A percentile compares a stretch with the other conserved stretches of the same genome.
Conservation (phyloP, 2,329 filamentous ascomycete genomes). For the Dissoconium aciculare region DNA sequence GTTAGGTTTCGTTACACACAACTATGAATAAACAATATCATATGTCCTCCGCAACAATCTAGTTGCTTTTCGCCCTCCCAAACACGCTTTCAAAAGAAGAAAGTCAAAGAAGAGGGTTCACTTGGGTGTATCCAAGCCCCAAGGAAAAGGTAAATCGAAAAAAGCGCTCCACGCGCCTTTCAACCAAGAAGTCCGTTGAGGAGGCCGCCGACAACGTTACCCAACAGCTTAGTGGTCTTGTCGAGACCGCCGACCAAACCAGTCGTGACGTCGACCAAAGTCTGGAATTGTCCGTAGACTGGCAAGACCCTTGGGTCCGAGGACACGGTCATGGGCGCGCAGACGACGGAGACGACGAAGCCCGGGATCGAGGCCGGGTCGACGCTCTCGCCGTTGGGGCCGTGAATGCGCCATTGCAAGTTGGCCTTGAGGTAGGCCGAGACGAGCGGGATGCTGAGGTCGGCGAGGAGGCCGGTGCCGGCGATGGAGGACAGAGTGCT, state of each 20-base stretch:
- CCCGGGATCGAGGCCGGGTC: constrained; percentile 21
- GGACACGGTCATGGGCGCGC: constrained; percentile 24
- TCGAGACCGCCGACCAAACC: background rate
- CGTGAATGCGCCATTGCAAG: constrained; percentile 23
- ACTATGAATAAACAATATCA: too few relatives aligned
- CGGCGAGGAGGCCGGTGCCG: constrained; percentile 18
- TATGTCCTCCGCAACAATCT: too few relatives aligned
- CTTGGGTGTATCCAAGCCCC: too few relatives aligned
- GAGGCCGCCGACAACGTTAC: too few relatives aligned
- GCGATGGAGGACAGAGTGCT: constrained; percentile 25
- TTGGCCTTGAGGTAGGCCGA: constrained; percentile 20
- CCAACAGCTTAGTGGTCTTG: background rate
- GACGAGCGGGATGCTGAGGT: constrained; percentile 16
- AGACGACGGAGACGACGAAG: constrained; percentile 28
- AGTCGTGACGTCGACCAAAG: constrained; percentile 3
- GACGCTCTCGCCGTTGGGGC: constrained; percentile 19
- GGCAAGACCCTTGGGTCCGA: constrained; percentile 21
- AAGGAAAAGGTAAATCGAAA: too few relatives aligned
- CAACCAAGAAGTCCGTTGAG: too few relatives aligned
- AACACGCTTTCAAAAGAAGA: too few relatives aligned
- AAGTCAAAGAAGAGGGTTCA: too few relatives aligned
- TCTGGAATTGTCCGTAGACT: constrained; percentile 19
- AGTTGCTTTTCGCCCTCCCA: too few relatives aligned
- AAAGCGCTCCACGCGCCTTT: too few relatives aligned
- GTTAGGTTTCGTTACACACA: too few relatives aligned